These are phyloP conservation scores for Dichomitus squalens DNA, from an alignment of 1,284 basidiomycete species.

Conservation along the genomic window DNA sequence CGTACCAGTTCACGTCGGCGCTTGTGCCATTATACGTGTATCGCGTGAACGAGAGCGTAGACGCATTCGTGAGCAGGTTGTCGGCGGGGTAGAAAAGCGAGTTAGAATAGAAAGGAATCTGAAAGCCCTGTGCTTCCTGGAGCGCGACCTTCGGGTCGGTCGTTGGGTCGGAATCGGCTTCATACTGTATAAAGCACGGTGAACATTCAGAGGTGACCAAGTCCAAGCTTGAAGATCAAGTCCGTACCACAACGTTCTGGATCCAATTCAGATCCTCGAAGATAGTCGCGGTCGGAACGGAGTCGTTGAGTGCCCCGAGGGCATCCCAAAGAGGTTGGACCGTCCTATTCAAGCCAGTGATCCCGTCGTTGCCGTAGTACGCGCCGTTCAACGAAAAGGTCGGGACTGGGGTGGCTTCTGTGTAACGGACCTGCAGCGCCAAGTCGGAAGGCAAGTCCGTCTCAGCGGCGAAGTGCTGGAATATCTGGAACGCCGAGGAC, in stretches of 20 bases:
- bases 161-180: neutral
- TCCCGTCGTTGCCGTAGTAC: neutral
- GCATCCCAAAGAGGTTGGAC: neutral
- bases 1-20: neutral
- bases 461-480: neutral
- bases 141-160: neutral
- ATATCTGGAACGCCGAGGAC: neutral
- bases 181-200: neutral
- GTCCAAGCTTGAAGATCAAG: too few species aligned
- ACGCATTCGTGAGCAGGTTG: neutral
- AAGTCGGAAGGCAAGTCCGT: neutral
- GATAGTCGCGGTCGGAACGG: neutral
- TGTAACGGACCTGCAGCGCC: neutral
- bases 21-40: neutral
- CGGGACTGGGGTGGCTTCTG: neutral
- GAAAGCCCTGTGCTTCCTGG: neutral
- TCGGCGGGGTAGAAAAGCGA: neutral
- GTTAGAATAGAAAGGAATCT: neutral
- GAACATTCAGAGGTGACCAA: neutral
- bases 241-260: neutral
- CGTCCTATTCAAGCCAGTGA: neutral
- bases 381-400: neutral
- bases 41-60: neutral
- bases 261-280: neutral
- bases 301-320: neutral